Evolutionary conservation across 2,329 filamentous ascomycete species (phyloP).

Genomic region (Clonostachys rosea): DNA sequence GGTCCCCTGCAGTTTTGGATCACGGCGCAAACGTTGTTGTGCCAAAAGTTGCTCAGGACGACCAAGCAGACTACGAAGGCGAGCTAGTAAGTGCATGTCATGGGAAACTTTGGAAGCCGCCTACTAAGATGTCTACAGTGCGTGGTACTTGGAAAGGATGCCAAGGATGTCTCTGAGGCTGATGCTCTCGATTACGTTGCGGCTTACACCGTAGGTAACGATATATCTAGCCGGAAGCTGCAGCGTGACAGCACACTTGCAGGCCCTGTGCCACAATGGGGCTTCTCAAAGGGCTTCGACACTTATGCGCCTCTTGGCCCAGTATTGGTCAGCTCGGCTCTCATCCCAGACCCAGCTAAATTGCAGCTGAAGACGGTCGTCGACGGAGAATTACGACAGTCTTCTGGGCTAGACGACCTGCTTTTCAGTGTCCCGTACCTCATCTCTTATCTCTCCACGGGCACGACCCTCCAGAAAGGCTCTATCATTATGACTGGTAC

Average conservation of each 20-base stretch:
- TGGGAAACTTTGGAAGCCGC: too few relatives aligned
- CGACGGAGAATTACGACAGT: constrained; percentile 42
- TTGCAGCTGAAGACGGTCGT: constrained; percentile 39
- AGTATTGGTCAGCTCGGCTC: constrained; percentile 28
- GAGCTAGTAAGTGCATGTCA: constrained; percentile 40
- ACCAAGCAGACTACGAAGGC: constrained; percentile 43
- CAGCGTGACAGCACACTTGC: constrained; percentile 43
- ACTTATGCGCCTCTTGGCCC: constrained; percentile 49
- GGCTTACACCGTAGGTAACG: constrained; percentile 50
- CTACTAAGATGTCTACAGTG: too few relatives aligned
- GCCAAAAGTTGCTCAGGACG: constrained; percentile 41
- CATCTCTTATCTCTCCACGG: constrained; percentile 27
- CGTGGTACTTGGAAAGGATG: constrained; percentile 42
- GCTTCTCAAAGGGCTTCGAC: constrained; percentile 53
- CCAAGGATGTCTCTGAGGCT: constrained; percentile 10
- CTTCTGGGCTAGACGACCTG: constrained; percentile 30
- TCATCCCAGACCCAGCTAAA: constrained; percentile 34
- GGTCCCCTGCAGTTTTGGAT: constrained; percentile 27
- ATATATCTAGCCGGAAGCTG: constrained; percentile 46
- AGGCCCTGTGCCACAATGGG: constrained; percentile 50
- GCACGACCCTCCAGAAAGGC: constrained; percentile 35
- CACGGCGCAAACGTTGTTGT: constrained; percentile 32
- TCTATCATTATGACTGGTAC: constrained; percentile 41
- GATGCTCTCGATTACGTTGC: constrained; percentile 38
- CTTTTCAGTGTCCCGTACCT: constrained; percentile 34